Evolutionary conservation across 257 asterid genomes (phyloP).

Genomic region (Primulina huaijiensis): DNA sequence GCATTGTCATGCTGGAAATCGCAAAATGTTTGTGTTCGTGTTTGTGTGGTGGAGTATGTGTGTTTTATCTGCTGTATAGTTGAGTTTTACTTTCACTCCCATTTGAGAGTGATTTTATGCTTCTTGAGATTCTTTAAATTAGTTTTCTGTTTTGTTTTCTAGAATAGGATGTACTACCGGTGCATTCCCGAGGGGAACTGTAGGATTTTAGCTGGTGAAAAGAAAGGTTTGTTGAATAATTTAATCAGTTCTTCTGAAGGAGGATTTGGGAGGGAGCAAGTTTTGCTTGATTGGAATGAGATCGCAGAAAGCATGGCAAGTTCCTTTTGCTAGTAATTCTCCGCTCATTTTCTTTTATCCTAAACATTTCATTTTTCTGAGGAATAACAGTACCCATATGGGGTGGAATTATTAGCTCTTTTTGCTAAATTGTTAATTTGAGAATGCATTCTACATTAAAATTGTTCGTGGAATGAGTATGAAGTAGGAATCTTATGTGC

Average conservation of each 20-base stretch:
- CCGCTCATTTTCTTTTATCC: background rate
- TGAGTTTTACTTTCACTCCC: background rate
- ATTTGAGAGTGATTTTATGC: background rate
- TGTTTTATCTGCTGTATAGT: background rate
- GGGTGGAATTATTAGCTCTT: background rate
- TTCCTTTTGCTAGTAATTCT: slow-evolving; percentile 18
- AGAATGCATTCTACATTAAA: background rate
- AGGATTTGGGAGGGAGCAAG: slow-evolving; percentile 46
- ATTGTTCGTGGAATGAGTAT: background rate
- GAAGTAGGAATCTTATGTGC: too few species aligned
- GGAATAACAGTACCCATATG: background rate
- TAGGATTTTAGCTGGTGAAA: slow-evolving; percentile 52
- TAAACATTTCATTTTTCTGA: background rate
- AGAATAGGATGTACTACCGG: slow-evolving; percentile 74
- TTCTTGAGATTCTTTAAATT: background rate
- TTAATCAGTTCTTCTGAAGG: slow-evolving; percentile 38
- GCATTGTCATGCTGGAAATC: background rate
- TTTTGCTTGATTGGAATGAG: slow-evolving; percentile 92
- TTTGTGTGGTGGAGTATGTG: background rate
- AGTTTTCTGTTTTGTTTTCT: background rate
- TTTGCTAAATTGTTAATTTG: background rate
- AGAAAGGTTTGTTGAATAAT: slow-evolving; percentile 45
- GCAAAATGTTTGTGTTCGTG: too few species aligned
- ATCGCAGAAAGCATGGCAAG: slow-evolving; percentile 76
- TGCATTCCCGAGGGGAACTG: slow-evolving; percentile 86